Evolutionary conservation across 441 rosid species (phyloP), one percentile per base, ranked within the genome.

Genomic region (Jatropha podagrica): DNA sequence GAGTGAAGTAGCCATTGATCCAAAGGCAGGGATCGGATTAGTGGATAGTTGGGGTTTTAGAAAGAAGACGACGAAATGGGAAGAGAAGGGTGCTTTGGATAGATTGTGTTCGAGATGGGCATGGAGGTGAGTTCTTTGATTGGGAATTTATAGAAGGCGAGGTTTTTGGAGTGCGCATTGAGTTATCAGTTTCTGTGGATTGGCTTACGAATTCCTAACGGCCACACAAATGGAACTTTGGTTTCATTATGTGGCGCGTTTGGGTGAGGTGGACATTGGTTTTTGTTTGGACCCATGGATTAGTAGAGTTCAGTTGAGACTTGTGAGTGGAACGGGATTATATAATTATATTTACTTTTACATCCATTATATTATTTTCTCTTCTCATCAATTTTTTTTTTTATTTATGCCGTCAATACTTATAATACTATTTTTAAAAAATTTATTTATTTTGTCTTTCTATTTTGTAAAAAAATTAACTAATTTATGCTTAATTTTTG

Each of bases 1-100:
- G 54, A 84, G 72, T 44, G 80, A 68, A 42, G 84, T 38, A 69
- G 86, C 77, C 89, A 86, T 86, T 60, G 83, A 76, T 65, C 74
- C 70, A 56, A 81, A 59, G 82, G 78, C 40, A 13, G 71, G 4
- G 83, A 78, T 68, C 5, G 46, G 71, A 41, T 1, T 26, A 32
- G 4, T 2, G 51, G 60, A 23, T 7, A 4, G 40, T 1, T 56
- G 72, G 26, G 7, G 2, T 17, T 56, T 60, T 40, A 23, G 54
- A 27, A 76, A 68, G 67, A 76, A 75, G 73, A 75, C n/a, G 84
- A 78, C 79, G 78, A 77, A 74, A 74, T 26, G 70, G 12, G 75
- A 65, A 52, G 26, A 65, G 63, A 61, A 3, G 42, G 32, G 13
- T 62, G 27, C 51, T 51, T 65, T 48, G 82, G 69, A 23, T 68